These are phyloP conservation scores for Populus hybrid DNA, from an alignment of 441 rosid species.

Conservation along the genomic window DNA sequence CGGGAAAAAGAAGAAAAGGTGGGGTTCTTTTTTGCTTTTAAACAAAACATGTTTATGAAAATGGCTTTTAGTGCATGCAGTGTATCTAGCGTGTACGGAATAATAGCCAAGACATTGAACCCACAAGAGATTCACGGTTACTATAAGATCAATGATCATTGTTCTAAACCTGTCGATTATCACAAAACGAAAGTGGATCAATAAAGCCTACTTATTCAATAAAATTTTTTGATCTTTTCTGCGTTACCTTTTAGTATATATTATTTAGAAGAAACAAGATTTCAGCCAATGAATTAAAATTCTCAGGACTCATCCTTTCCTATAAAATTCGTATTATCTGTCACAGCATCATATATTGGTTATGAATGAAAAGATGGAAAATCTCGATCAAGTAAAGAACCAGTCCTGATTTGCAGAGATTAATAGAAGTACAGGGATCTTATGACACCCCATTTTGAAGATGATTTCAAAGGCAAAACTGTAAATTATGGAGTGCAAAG, in stretches of 20 bases:
- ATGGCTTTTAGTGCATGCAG: neutral
- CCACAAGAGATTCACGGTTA: neutral
- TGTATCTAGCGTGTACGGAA: neutral
- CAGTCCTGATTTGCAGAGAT: neutral
- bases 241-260: neutral
- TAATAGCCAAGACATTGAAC: neutral
- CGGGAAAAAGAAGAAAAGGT: neutral
- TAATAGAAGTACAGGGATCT: neutral
- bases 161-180: neutral
- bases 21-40: neutral
- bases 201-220: neutral
- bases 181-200: neutral
- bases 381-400: neutral
- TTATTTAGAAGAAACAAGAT: neutral
- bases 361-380: neutral
- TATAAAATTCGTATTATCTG: neutral
- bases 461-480: neutral
- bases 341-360: neutral
- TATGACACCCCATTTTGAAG: neutral
- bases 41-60: neutral
- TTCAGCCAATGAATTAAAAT: neutral
- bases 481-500: neutral
- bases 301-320: neutral
- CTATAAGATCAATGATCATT: neutral
- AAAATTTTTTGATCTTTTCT: neutral